Base-by-base conservation (phyloP, 1,284 basidiomycete species). In the Kwoniella shivajii region DNA sequence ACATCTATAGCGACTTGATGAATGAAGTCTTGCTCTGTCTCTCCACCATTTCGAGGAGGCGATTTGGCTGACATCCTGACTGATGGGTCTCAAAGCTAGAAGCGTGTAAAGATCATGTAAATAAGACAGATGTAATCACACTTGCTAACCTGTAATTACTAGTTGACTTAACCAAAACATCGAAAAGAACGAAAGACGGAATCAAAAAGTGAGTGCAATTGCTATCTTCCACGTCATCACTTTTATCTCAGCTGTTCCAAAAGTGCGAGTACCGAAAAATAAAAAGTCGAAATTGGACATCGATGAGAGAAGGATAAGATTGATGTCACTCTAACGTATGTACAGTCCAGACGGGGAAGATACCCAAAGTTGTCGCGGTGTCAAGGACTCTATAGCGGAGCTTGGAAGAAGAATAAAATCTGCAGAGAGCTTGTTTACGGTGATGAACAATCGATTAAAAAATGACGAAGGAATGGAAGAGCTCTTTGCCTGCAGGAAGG, bases 1-100 rank as follows among this genome's bases (percentile, higher is more conserved):
- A 77, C 75, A 68, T 78, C 75, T 61, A 90, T 88, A 20, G 89
- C 89, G 33, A 90, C 77, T 57, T 87, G 84, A 72, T 91, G 89
- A 33, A 82, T 84, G 71, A 90, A 91, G 16, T 83, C 81, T 54
- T 86, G 57, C 53, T 67, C 72, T 2, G 41, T 10, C n/a, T 48
- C 42, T 0, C 16, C 38, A 6, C 39, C 45, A 26, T 42, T 18
- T 22, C 53, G 45, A 41, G 53, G 48, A 2, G 60, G 60, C 10
- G 63, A 61, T 37, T 34, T 38, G 6, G 65, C 59, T 27, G 67
- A 62, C 67, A 69, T 68, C 4, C 9, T 50, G 50, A 11, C 7
- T n/a, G 36, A 43, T 43, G n/a, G n/a, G n/a, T n/a, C n/a, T 29
- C 16, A 16, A 20, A 14, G 16, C 11, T 18, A n/a, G n/a, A n/a